Evolutionary conservation across 2,329 filamentous ascomycete genomes (phyloP), one percentile per base, ranked within the genome.

Genomic region (Venturia nashicola): DNA sequence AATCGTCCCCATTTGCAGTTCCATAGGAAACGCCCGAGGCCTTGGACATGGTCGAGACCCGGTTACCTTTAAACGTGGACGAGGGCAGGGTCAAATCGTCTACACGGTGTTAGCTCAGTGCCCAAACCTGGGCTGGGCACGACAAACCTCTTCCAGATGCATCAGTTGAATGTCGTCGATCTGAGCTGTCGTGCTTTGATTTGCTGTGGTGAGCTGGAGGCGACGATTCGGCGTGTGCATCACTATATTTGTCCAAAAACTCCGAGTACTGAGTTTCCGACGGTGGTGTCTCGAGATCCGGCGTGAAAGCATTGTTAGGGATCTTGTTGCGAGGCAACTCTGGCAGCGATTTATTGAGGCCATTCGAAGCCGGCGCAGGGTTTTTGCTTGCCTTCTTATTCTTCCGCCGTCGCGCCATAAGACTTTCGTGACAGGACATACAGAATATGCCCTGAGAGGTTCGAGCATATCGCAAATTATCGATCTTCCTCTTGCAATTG

Each of bases 361-460:
- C 61, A 80, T 85, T 68, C 0, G 71, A 69, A n/a, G 69, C 67
- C 14, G 68, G 65, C 16, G 71, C 70, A 2, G 72, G 70, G 62
- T 75, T 74, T 43, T 66, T 67, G 48, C 67, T 67, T 61, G 67
- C 83, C 75, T 90, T 91, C 46, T 88, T 87, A 75, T 90, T 91
- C 78, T 97, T 97, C 71, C 91, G 84, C 68, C 93, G 84, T 67
- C 93, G 83, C 61, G 93, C 91, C 91, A 97, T 97, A 62, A 99
- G 78, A 36, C 91, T 94, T 76, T 99, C 94, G 73, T 99, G 94
- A 74, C 94, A 99, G 72, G 88, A 91, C 94, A 99, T 99, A 78
- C 94, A 99, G 74, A 99, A 97, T 70, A 99, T 99, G 66, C 94
- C 94, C 76, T 97, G 94, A 8, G 93, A 97, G 1, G 94, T 99